A percentile compares a stretch with the other conserved stretches of the same genome.
Evolutionary conservation across 768 basidiomycete species (phyloP).

Genomic region (Mycena polygramma): DNA sequence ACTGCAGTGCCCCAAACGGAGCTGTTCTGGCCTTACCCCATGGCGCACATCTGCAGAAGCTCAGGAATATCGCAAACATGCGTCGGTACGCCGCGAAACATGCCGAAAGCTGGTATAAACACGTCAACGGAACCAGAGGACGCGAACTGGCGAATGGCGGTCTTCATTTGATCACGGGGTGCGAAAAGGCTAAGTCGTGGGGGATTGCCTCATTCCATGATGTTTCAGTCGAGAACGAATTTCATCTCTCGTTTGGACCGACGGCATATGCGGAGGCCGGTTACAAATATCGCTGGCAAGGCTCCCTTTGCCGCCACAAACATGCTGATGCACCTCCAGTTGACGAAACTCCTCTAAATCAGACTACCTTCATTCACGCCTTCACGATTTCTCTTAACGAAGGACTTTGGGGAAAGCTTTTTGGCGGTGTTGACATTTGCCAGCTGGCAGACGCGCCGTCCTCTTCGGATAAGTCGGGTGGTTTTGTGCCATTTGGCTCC

Average conservation of each 20-base stretch:
- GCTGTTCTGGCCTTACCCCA: slow-evolving; percentile 37
- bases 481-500: neutral
- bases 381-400: slow-evolving; percentile 17
- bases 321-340: neutral
- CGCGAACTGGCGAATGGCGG: slow-evolving; percentile 32
- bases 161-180: slow-evolving; percentile 41
- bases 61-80: slow-evolving; percentile 17
- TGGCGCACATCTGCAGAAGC: slow-evolving; percentile 33
- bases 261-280: neutral
- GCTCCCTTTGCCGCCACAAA: neutral
- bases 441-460: neutral
- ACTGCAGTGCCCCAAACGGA: slow-evolving; percentile 17
- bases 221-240: neutral
- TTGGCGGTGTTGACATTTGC: neutral
- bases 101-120: slow-evolving; percentile 38
- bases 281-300: slow-evolving; percentile 9
- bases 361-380: slow-evolving; percentile 25
- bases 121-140: slow-evolving; percentile 28
- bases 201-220: slow-evolving; percentile 35
- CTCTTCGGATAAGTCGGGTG: neutral
- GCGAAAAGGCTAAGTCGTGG: slow-evolving; percentile 37
- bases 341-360: slow-evolving; percentile 6
- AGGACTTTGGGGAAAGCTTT: slow-evolving; percentile 13
- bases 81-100: slow-evolving; percentile 33
- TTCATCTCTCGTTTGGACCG: slow-evolving; percentile 15